Percentiles rank a stretch among this genome's conserved stretches.
These are phyloP conservation scores for Flueggea neowawraea DNA, from an alignment of 441 rosid genomes.

Conservation along the genomic window DNA sequence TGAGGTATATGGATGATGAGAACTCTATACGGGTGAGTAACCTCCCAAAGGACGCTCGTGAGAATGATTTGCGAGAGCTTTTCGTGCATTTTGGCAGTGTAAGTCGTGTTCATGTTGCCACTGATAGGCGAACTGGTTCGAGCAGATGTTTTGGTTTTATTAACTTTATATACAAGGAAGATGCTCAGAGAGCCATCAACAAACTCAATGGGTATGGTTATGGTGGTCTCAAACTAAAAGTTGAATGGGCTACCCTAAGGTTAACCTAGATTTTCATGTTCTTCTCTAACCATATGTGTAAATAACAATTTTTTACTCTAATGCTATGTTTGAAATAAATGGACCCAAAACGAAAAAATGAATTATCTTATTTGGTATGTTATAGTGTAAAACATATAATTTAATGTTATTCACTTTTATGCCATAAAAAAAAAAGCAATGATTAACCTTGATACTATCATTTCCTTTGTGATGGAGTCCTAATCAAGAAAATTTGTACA, in stretches of 20 bases:
- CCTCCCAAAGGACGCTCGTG: constrained; percentile 60
- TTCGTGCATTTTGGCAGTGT: constrained; percentile 53
- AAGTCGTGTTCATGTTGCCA: constrained; percentile 55
- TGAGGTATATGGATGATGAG: constrained; percentile 64
- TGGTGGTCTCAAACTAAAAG: constrained; percentile 58
- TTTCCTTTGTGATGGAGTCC: too few relatives aligned
- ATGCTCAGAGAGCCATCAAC: constrained; percentile 57
- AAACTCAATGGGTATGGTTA: constrained; percentile 72
- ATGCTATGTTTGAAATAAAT: too few relatives aligned
- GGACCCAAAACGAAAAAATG: too few relatives aligned
- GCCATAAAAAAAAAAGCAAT: too few relatives aligned
- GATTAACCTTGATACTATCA: too few relatives aligned
- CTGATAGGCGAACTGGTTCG: constrained; percentile 50
- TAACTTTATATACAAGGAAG: constrained; percentile 58
- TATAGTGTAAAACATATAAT: too few relatives aligned
- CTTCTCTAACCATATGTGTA: too few relatives aligned
- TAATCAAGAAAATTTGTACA: too few relatives aligned
- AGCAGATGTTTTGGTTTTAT: constrained; percentile 70
- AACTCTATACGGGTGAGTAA: constrained; percentile 56
- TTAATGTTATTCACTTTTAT: too few relatives aligned
- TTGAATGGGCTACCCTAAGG: constrained; percentile 69
- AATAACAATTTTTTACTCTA: too few relatives aligned
- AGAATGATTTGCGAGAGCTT: constrained; percentile 52
- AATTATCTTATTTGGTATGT: too few relatives aligned
- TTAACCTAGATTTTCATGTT: constrained; percentile 18